Evolutionary conservation across 2,329 filamentous ascomycete species (phyloP), one percentile per base, ranked within the genome.

Genomic region (Bipolaris oryzae): DNA sequence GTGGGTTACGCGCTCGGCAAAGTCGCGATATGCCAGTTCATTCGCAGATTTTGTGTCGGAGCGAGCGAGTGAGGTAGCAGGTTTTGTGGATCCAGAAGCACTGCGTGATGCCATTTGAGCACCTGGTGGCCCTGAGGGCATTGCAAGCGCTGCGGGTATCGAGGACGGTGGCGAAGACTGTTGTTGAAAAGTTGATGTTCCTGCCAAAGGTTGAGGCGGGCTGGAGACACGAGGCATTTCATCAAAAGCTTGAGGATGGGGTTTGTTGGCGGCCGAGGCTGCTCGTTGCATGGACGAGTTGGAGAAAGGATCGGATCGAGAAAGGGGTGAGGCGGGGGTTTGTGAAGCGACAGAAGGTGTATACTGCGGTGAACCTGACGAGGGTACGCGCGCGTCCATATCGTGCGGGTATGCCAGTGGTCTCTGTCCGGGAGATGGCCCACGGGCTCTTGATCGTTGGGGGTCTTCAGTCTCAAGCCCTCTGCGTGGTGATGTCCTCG

Each of bases 1-100:
- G 70, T 93, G 90, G 18, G 83, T 85, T 3, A 90, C 89, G 23
- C 92, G 87, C 5, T 79, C 73, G 3, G 86, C 84, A 71, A 96
- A 96, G 11, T 88, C 84, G 7, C 83, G 77, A 47, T 93, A 81
- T 0, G 91, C 88, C 6, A 64, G 44, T 45, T 77, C 73, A 6
- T 67, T 72, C 25, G 72, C 64, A 16, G 70, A 55, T 48, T 55
- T 71, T 2, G 73, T 74, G 45, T 75, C 72, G 3, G 74, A 75
- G 21, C 71, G 70, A 44, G 51, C 60, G 5, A 75, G 62, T 20
- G 63, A 46, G 4, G 58, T 50, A 13, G 56, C 38, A 25, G 54
- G 45, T 20, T 59, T 60, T 23, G 52, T 57, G 5, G 60, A 50
- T 7, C 69, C 67, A 34, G 63, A 68, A 34, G 62, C 61, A 16